Base-by-base conservation (phyloP, 495 filamentous ascomycete genomes). In the Penicillium daleae region DNA sequence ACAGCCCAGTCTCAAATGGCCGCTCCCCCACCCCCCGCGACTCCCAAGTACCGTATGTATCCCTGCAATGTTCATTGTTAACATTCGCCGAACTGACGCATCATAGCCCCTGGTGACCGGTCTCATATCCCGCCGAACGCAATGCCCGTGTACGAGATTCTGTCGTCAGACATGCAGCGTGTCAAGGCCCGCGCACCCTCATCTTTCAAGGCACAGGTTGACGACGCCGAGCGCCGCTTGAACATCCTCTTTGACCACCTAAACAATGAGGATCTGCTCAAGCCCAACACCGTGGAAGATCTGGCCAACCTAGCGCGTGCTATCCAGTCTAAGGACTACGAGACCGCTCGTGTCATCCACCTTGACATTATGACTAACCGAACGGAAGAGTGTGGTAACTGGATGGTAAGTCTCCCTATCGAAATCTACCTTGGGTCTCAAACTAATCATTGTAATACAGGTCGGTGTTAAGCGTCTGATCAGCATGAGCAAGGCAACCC, bases 191-290 rank as follows among this genome's bases (percentile, higher is more conserved):
- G 89, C 56, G 96, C 96, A 0, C 95, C 95, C 4, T 76, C 87
- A 17, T 82, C 87, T 5, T 97, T 93, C 80, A 88, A 90, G 68
- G 81, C 85, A 24, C 92, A 97, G 71, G 92, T 98, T 40, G 89
- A 90, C 53, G 94, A 99, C 72, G 95, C 92, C 4, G 92, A 97
- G 71, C 96, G 96, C 75, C 85, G 94, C 46, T 82, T 99, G 59
- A 90, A 89, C 64, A 89, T 96, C 56, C 84, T 99, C 10, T 99
- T 97, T 76, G 93, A 98, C 69, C 92, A 97, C 74, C 81, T 99
- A 54, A 98, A 98, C 81, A 98, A 98, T 69, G 90, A 91, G 69
- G 92, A 97, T 61, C 78, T 99, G 26, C 81, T 97, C 54, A 91
- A 88, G 72, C 83, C 87, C 29, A 92, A 93, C 67, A 97, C 94